Evolutionary conservation across 352 stramenopile species (phyloP).

Genomic region (Albugo candida): DNA sequence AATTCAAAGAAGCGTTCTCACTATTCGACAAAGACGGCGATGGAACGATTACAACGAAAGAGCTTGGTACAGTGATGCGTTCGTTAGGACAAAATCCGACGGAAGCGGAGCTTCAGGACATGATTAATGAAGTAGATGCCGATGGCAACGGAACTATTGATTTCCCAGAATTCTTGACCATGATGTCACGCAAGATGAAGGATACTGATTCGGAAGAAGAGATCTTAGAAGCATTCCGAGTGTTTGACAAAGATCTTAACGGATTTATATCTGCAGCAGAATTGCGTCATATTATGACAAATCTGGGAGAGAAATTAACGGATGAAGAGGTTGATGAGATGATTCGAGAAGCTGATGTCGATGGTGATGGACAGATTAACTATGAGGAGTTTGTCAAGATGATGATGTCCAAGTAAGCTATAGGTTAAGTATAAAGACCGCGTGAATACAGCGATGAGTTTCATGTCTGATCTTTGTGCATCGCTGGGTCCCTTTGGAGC

Average conservation of each 20-base stretch:
- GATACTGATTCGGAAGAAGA: conserved; percentile 97
- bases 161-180: conserved; percentile 99
- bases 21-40: conserved; percentile 98
- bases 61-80: conserved; percentile 97
- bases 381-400: conserved; percentile 99
- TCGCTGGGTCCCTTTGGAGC: no score
- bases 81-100: conserved; percentile 97
- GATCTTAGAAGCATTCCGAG: conserved; percentile 97
- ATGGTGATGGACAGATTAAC: conserved; percentile 98
- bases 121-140: conserved; percentile 99
- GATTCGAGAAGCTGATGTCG: conserved; percentile 97
- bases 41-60: conserved; percentile 99
- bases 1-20: conserved; percentile 99
- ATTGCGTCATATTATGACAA: conserved; percentile 98
- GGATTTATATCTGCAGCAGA: conserved; percentile 97
- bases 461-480: no score
- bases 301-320: conserved; percentile 97
- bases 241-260: conserved; percentile 98
- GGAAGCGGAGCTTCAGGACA: conserved; percentile 95
- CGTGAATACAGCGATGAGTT: no score
- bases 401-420: conserved; percentile 94
- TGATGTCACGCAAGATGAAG: conserved; percentile 99
- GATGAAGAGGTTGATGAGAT: conserved; percentile 98
- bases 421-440: no score
- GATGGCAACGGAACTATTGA: conserved; percentile 99